Base-by-base conservation (phyloP, 805 yeast species). In the Sugiyamaella smithiae region DNA sequence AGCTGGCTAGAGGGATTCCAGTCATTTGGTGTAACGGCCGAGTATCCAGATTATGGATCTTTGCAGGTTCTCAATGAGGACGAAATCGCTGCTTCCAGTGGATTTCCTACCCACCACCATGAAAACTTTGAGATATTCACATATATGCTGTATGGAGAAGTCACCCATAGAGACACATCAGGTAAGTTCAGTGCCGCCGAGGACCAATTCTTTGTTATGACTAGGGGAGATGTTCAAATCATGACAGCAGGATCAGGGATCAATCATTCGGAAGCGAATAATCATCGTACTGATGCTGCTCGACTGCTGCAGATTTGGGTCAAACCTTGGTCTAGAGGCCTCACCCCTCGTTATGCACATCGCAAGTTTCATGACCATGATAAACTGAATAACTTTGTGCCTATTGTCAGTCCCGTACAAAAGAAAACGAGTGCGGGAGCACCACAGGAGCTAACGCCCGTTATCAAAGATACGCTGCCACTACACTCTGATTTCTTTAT, bases 91-190 rank as follows among this genome's bases (percentile, higher is more conserved):
- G 29, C 45, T 14, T n/a, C n/a, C 12, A 41, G 20, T 11, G 45
- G 45, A 8, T 7, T 41, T 23, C 16, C 24, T 7, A 22, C 28
- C 29, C 45, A 41, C 20, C 38, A 14, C 12, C 47, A 44, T 12
- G 20, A 20, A 6, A 32, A 44, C n/a, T n/a, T 6, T 25, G 43
- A 43, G 8, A 43, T 29, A 4, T 43, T 43, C 43, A 43, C 43
- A 5, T 43, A 31, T 12, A 33, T 43, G 14, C 5, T 41, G 9
- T 23, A 17, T 9, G 45, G 45, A 5, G 45, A 16, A 12, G 6
- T 41, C 16, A 41, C 45, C 9, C 45, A 41, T 25, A 35, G 38
- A 9, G 45, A 41, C 28, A 23, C 45, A n/a, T 26, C 29, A 8
- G 29, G 29, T 11, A 26, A 26, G 29, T 23, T 41, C 24, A 12